Conservation (phyloP, 257 asterid species). For the Orobanche coerulescens region DNA sequence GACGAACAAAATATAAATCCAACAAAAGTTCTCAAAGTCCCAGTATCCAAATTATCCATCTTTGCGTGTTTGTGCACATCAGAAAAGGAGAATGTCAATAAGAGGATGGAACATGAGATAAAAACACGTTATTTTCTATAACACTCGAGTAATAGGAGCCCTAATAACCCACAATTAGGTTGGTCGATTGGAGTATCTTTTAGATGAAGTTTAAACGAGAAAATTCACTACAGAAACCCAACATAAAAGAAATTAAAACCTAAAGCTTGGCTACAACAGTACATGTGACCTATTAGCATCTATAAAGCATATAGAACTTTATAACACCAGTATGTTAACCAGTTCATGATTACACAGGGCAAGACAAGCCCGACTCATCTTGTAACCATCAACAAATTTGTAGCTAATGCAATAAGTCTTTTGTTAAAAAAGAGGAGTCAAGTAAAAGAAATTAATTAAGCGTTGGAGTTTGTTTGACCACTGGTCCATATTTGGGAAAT, state of each 20-base stretch:
- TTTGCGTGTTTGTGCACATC: neutral
- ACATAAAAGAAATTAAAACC: neutral
- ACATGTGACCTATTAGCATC: neutral
- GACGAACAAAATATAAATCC: neutral
- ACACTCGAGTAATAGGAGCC: neutral
- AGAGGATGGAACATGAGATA: constrained; percentile 4
- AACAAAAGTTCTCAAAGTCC: constrained; percentile 14
- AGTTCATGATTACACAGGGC: neutral
- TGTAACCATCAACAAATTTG: neutral
- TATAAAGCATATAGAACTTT: neutral
- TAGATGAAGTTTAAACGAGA: neutral
- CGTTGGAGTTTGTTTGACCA: too few relatives aligned
- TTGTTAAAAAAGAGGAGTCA: too few relatives aligned
- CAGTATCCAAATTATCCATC: neutral
- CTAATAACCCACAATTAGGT: neutral
- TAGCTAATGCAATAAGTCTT: too few relatives aligned
- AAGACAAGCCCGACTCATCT: neutral
- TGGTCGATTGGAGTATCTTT: neutral
- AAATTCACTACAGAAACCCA: neutral
- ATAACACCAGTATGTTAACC: neutral
- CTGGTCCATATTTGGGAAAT: too few relatives aligned
- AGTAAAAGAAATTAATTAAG: too few relatives aligned
- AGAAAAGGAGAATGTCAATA: neutral
- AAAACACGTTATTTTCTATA: neutral
- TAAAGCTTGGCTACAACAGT: neutral